A percentile compares a stretch with the other conserved stretches of the same genome.
Evolutionary conservation across 768 basidiomycete genomes (phyloP).

Genomic region (Tephrocybe sp.): DNA sequence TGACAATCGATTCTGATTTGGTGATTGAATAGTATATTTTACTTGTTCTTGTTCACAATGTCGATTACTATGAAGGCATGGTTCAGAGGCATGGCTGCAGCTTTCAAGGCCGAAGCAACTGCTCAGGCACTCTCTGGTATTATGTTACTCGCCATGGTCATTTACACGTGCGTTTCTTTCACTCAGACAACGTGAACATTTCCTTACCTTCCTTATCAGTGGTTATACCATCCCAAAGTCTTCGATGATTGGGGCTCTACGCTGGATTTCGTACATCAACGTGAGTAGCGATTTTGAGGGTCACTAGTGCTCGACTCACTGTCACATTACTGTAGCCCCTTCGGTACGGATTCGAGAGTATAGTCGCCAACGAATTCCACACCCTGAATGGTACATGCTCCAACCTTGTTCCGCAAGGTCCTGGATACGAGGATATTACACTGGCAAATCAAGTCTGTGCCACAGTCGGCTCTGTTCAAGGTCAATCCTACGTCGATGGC

Average conservation of each 20-base stretch:
- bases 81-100: conserved; percentile 68
- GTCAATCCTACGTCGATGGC: conserved; percentile 61
- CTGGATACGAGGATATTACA: conserved; percentile 55
- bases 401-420: conserved; percentile 56
- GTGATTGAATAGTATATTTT: conserved; percentile 45
- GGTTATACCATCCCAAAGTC: conserved; percentile 61
- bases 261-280: conserved; percentile 66
- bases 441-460: conserved; percentile 75
- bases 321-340: conserved; percentile 46
- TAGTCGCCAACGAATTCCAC: conserved; percentile 82
- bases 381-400: conserved; percentile 61
- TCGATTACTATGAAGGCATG: conserved; percentile 69
- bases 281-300: conserved; percentile 26
- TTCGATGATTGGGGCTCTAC: conserved; percentile 65
- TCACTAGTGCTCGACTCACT: neutral
- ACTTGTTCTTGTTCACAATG: conserved; percentile 55
- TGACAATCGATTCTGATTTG: neutral
- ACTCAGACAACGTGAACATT: neutral
- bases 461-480: conserved; percentile 60
- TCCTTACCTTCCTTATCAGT: conserved; percentile 12
- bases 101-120: conserved; percentile 54
- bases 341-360: conserved; percentile 68
- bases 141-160: conserved; percentile 48
- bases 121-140: conserved; percentile 53
- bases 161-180: conserved; percentile 45